Percentiles rank a stretch among this genome's conserved stretches.
These are phyloP conservation scores for Nicotiana sylvestris DNA, from an alignment of 257 asterid species.

Conservation along the genomic window DNA sequence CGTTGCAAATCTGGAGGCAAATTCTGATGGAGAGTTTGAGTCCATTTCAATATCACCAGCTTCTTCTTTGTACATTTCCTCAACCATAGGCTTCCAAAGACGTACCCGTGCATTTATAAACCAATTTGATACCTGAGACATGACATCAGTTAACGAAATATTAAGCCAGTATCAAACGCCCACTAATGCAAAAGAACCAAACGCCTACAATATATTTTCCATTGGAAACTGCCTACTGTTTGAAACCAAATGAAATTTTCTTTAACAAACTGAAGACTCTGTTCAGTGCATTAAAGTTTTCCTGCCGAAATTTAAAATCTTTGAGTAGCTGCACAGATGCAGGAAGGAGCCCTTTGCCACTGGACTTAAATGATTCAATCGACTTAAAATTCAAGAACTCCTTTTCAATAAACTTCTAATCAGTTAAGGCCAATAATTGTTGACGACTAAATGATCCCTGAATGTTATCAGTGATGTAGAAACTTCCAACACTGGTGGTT, in stretches of 20 bases:
- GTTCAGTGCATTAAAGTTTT: background rate
- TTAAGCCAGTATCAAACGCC: background rate
- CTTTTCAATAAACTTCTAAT: background rate
- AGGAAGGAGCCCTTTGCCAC: background rate
- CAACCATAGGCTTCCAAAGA: conserved; percentile 98
- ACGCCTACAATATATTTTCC: background rate
- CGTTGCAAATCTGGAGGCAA: conserved; percentile 26
- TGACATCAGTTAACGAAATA: conserved; percentile 13
- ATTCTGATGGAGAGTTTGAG: conserved; percentile 59
- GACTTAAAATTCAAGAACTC: background rate
- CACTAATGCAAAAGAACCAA: background rate
- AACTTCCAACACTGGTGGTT: too few relatives aligned
- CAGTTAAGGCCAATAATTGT: background rate
- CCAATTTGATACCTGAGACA: conserved; percentile 87
- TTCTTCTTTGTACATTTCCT: conserved; percentile 95
- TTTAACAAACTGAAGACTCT: background rate
- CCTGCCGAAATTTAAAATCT: background rate
- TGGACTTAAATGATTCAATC: background rate
- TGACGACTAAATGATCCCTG: background rate
- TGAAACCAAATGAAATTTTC: background rate
- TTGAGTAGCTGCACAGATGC: background rate
- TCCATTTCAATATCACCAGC: conserved; percentile 51
- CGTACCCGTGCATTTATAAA: conserved; percentile 93
- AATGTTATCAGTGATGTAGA: too few relatives aligned
- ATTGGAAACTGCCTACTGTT: background rate